Conservation (phyloP, 139 green algal species). For the Volvox africanus region DNA sequence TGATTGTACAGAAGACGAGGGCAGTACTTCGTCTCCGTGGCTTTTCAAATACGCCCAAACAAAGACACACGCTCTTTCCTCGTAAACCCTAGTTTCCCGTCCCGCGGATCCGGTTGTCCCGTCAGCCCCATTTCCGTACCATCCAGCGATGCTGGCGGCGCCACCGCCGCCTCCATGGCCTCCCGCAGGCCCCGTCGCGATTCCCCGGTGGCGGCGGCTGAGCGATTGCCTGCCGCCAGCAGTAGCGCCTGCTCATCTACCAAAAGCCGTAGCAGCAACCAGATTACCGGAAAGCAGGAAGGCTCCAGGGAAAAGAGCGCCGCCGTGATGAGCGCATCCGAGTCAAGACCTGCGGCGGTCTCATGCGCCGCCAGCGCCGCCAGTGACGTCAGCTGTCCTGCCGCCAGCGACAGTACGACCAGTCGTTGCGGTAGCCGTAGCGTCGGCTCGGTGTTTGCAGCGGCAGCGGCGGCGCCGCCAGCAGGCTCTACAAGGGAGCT, state of each 20-base stretch:
- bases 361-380: slow-evolving; percentile 12
- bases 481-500: not conserved
- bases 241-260: slow-evolving; percentile 39
- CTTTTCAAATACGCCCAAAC: too few relatives aligned
- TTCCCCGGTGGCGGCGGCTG: not conserved
- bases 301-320: slow-evolving; percentile 14
- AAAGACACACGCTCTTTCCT: too few relatives aligned
- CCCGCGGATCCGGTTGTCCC: too few relatives aligned
- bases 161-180: slow-evolving; percentile 18
- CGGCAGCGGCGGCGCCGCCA: not conserved
- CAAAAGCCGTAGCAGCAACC: slow-evolving; percentile 44
- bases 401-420: slow-evolving; percentile 13
- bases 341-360: not conserved
- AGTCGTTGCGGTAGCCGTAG: slow-evolving; percentile 43
- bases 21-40: too few relatives aligned
- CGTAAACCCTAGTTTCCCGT: too few relatives aligned
- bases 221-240: not conserved
- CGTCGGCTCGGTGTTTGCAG: not conserved
- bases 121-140: not conserved
- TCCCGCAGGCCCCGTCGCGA: not conserved
- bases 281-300: not conserved
- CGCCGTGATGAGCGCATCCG: slow-evolving; percentile 16
- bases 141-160: not conserved
- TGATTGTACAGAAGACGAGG: too few relatives aligned
- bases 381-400: slow-evolving; percentile 22